phyloP scores from a whole-genome alignment of 1,284 basidiomycete species.

The Sporisorium scitamineum region DNA sequence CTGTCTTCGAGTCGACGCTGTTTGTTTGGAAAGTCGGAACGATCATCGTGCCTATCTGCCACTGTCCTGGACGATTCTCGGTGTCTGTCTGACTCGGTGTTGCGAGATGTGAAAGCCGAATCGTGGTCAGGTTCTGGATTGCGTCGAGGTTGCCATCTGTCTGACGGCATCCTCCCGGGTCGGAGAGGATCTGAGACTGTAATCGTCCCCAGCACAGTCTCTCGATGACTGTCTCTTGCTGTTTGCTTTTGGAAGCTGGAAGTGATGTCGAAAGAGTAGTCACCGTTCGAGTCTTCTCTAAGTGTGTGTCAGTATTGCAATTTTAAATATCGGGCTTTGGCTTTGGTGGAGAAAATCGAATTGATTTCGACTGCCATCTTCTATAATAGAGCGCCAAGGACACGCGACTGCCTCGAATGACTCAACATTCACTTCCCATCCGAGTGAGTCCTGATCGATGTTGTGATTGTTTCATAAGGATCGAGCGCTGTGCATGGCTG shows the following conservation, averaged over 20 bases:
- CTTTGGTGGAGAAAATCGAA: slow-evolving; percentile 14
- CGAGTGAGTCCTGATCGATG: not conserved
- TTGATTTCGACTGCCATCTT: slow-evolving; percentile 16
- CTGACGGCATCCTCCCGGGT: slow-evolving; percentile 22
- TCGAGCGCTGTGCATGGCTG: too few relatives aligned
- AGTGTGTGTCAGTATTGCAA: slow-evolving; percentile 12
- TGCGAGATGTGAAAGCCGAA: slow-evolving; percentile 6
- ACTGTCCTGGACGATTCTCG: slow-evolving; percentile 14
- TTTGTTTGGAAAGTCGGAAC: slow-evolving; percentile 32
- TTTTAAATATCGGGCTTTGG: not conserved
- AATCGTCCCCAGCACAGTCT: slow-evolving; percentile 1
- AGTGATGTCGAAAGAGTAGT: not conserved
- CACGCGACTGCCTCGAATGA: not conserved
- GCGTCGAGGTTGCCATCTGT: slow-evolving; percentile 40
- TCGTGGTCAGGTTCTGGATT: slow-evolving; percentile 17
- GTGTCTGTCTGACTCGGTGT: slow-evolving; percentile 4
- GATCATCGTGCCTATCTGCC: slow-evolving; percentile 12
- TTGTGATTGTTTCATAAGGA: not conserved
- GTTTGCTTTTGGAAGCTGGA: not conserved
- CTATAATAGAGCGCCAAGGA: not conserved
- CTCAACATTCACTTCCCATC: not conserved
- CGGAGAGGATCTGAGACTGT: not conserved
- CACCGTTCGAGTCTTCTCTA: not conserved
- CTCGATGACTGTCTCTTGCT: slow-evolving; percentile 1
- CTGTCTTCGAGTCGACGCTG: slow-evolving; percentile 26